Base-by-base conservation (phyloP, 2,329 filamentous ascomycete genomes). In the Colletotrichum liaoningense region DNA sequence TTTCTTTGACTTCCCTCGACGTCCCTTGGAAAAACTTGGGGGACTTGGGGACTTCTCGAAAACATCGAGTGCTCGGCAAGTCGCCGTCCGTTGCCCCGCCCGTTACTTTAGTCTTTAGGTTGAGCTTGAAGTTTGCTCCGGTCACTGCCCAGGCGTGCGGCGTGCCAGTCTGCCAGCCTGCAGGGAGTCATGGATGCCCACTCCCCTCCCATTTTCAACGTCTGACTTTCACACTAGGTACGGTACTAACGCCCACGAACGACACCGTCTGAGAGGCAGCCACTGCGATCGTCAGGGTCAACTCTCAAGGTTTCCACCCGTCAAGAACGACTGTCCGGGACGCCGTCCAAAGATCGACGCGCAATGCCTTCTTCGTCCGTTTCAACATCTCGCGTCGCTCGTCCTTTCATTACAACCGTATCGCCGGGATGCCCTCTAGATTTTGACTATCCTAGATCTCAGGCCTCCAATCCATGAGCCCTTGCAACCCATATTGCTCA, bases 231-330 rank as follows among this genome's bases (percentile, higher is more conserved):
- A 16, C 24, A 38, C 42, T 35, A 28, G 26, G 26, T 28, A 35
- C 11, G 33, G 33, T 12, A 35, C 33, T 8, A 54, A 28, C 42
- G 38, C 30, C 56, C 16, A 33, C 16, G 14, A 55, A 63, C 59
- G 59, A 49, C 59, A 46, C 49, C 19, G 24, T 52, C 42, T 30
- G 22, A 54, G 38, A 30, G 9, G 42, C 46, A 42, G 42, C 56
- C 57, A 67, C 19, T 14, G 35, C 55, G 67, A 70, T 73, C 70
- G 54, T 70, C 67, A 73, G 70, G 66, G 54, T 60, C 70, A 65
- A 5, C 46, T 22, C 28, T 60, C 58, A 60, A 49, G 42, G 58
- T 59, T 69, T 55, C 30, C 59, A 28, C 70, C 69, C 63, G 70
- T 60, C 59, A 69, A 54, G 54, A 49, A 30, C 26, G 66, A 64